Conservation (phyloP, 1,284 basidiomycete genomes). For the Leccinum angustisporum region DNA sequence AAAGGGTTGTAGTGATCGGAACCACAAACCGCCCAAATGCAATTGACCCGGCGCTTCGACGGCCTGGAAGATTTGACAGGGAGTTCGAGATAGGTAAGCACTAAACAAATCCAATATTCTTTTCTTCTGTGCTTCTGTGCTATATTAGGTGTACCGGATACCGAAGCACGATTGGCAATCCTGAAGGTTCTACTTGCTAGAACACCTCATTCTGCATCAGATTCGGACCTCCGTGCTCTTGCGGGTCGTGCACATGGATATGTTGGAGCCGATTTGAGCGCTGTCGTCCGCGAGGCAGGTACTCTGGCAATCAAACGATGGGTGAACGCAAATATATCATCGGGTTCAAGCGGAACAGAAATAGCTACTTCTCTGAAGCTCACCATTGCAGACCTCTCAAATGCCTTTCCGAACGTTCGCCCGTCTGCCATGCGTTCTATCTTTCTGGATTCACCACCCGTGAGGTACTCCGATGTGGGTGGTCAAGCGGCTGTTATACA, state of each 20-base stretch:
- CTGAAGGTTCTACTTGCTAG: conserved; percentile 79
- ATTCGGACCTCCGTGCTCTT: conserved; percentile 61
- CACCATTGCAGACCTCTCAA: conserved; percentile 63
- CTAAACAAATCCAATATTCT: conserved; percentile 2
- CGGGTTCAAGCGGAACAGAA: conserved; percentile 7
- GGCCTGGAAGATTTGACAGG: conserved; percentile 94
- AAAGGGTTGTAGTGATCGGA: conserved; percentile 88
- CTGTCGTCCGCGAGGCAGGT: conserved; percentile 91
- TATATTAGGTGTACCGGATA: conserved; percentile 80
- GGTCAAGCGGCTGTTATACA: conserved; percentile 81
- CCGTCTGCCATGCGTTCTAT: conserved; percentile 95
- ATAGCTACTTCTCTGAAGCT: conserved; percentile 44
- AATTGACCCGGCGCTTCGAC: conserved; percentile 91
- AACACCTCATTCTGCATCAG: conserved; percentile 74
- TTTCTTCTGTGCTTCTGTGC: conserved; percentile 4
- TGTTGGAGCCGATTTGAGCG: conserved; percentile 93
- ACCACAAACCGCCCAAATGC: conserved; percentile 98
- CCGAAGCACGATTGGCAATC: conserved; percentile 80
- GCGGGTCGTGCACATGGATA: conserved; percentile 91
- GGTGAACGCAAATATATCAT: conserved; percentile 42
- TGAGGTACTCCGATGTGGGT: conserved; percentile 88
- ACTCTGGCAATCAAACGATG: conserved; percentile 88
- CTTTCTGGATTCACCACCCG: conserved; percentile 82
- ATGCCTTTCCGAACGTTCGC: conserved; percentile 76
- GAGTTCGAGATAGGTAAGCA: conserved; percentile 92